phyloP scores from a whole-genome alignment of 1,284 basidiomycete species.

The Ganoderma resinaceum region DNA sequence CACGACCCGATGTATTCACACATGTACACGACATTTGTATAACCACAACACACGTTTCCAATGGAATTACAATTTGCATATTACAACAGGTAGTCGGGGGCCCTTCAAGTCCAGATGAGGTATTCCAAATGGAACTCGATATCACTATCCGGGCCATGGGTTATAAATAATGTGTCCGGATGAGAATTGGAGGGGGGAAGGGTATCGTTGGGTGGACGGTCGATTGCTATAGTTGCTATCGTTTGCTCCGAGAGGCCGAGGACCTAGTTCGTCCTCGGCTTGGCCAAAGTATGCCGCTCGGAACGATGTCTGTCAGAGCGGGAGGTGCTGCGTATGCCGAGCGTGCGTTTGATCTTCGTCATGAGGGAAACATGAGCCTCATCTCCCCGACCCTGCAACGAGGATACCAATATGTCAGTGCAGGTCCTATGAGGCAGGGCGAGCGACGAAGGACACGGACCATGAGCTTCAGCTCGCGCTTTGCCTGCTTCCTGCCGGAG shows the following conservation, averaged over 20 bases:
- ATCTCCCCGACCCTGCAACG: conserved; percentile 43
- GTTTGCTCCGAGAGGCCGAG: background rate
- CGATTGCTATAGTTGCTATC: background rate
- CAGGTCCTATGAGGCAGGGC: background rate
- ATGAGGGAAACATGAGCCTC: conserved; percentile 56
- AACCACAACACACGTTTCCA: background rate
- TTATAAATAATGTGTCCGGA: too few species aligned
- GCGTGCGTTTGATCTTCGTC: conserved; percentile 57
- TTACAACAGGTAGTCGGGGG: too few species aligned
- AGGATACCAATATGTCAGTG: conserved; percentile 9
- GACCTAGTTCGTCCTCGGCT: conserved; percentile 1
- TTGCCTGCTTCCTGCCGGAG: conserved; percentile 51
- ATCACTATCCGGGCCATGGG: conserved; percentile 11
- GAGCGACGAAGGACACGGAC: conserved; percentile 28
- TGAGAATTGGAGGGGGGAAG: background rate
- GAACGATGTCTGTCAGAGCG: conserved; percentile 30
- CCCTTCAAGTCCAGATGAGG: background rate
- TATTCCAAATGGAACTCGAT: background rate
- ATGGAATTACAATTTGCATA: conserved; percentile 2
- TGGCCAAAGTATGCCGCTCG: conserved; percentile 6
- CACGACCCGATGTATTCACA: background rate
- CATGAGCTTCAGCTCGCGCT: conserved; percentile 53
- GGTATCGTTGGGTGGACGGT: background rate
- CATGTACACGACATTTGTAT: conserved; percentile 5
- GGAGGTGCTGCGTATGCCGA: conserved; percentile 52